A percentile compares a stretch with the other conserved stretches of the same genome.
These are phyloP conservation scores for Coprinopsis sp. DNA, from an alignment of 768 basidiomycete species.

Conservation along the genomic window DNA sequence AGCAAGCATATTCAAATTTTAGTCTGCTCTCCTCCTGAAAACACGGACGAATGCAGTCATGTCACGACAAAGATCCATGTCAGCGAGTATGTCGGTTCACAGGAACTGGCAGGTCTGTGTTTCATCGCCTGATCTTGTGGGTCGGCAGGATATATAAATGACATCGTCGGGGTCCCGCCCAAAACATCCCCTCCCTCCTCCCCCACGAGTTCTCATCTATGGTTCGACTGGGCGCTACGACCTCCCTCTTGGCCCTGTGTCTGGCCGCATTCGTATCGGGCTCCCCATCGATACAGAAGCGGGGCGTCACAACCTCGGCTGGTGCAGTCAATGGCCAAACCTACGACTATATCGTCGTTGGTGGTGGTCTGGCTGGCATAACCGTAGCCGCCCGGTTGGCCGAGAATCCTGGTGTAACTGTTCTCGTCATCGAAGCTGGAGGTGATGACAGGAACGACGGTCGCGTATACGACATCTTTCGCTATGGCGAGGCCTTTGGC, in stretches of 20 bases:
- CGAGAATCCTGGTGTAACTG: conserved; percentile 36
- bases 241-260: conserved; percentile 11
- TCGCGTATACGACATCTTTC: conserved; percentile 42
- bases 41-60: too few relatives aligned
- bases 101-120: too few relatives aligned
- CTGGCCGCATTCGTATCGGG: conserved; percentile 7
- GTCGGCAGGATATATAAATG: too few relatives aligned
- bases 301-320: conserved; percentile 30
- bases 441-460: conserved; percentile 41
- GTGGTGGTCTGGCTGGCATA: conserved; percentile 43
- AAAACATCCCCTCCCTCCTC: conserved; percentile 3
- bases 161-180: too few relatives aligned
- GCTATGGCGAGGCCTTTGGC: conserved; percentile 37
- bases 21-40: too few relatives aligned
- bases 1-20: too few relatives aligned
- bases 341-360: conserved; percentile 36
- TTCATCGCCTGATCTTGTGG: too few relatives aligned
- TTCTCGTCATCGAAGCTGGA: conserved; percentile 51
- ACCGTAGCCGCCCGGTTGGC: conserved; percentile 46
- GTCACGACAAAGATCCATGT: too few relatives aligned
- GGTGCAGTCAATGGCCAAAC: conserved; percentile 30
- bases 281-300: conserved; percentile 22
- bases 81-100: too few relatives aligned
- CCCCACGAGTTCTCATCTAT: conserved; percentile 7
- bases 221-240: conserved; percentile 6